Base-by-base conservation (phyloP, 306 rosid genomes). In the Trifolium repens region DNA sequence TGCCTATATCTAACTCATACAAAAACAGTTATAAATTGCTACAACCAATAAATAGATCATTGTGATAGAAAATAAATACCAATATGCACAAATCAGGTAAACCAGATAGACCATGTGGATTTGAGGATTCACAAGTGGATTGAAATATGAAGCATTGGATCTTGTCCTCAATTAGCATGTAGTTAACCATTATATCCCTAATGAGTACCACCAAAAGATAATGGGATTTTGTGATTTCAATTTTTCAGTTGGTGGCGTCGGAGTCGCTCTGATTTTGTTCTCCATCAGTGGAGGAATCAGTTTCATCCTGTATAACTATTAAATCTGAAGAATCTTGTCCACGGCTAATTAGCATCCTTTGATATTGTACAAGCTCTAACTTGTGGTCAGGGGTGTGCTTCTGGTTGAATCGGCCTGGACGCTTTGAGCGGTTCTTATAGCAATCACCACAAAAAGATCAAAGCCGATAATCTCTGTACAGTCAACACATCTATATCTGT, bases 361-460 rank as follows among this genome's bases (percentile, higher is more conserved):
- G 32, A 64, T 50, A 14, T 49, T 5, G 24, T 49, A 70, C 3
- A 58, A 57, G 88, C 80, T 76, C 69, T 67, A 93, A 85, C 82
- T 57, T 62, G 83, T 93, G 98, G 32, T 93, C 96, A 16, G 94
- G 83, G 40, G 88, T 89, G 79, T 93, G 98, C 80, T 91, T 90
- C 85, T 93, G 98, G 84, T 93, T 93, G 80, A 93, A 91, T 69
- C 97, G 93, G 63, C 98, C 98, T 0, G 96, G 98, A 83, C 85
- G 96, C 88, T 88, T 93, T 65, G 91, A 73, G 6, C 46, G 50
- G 26, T 85, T 79, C 62, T 86, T 88, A 47, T 87, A 88, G 84
- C 98, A 93, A 53, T 85, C 82, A 30, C 88, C 78, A 62, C 98
- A 93, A 43, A 93, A 43, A 93, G 97, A 81, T 93, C 97, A 62